Evolutionary conservation across 805 yeast species (phyloP), one percentile per base, ranked within the genome.

Genomic region (Torulaspora franciscae): DNA sequence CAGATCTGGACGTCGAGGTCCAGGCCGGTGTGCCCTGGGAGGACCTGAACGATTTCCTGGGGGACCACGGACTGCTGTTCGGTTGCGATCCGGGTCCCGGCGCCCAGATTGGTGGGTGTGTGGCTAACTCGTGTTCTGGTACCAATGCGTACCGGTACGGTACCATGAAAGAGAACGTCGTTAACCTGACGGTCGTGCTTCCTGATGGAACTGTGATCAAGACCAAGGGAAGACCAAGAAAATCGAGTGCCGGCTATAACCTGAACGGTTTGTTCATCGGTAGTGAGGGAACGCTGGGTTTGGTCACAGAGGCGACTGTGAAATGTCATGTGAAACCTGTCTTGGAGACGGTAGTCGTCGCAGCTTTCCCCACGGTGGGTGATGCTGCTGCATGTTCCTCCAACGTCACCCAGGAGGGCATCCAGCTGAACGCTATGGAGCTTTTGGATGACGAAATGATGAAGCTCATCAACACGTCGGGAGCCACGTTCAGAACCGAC

Each of bases 11-110:
- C 61, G 75, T 82, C 10, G 76, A 73, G 8, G 87, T 85, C 3
- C 87, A 85, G 59, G 85, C 89, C 0, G 89, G 90, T 17, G 80
- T 85, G 7, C 85, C 84, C 1, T 85, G 93, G 91, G 85, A 81
- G 63, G 81, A 79, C 32, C 66, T 85, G 45, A 76, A 75, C 50
- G 79, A 77, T 19, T 74, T 65, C 45, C 55, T 81, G 42, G 61
- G 58, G 6, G 75, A 75, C 6, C 57, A 73, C 40, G 76, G 76
- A 0, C 62, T 81, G 15, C 55, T 85, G 58, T 81, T 85, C 59
- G 93, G 93, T 0, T 84, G 85, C 11, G 91, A 84, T 61, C 80
- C 80, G 0, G 90, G 90, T 37, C 89, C 91, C 17, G 88, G 88
- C 43, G 93, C 91, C 1, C 73, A 80, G 49, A 80, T 85, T 45